Evolutionary conservation across 2,329 filamentous ascomycete species (phyloP).

Genomic region (Colletotrichum tabaci): DNA sequence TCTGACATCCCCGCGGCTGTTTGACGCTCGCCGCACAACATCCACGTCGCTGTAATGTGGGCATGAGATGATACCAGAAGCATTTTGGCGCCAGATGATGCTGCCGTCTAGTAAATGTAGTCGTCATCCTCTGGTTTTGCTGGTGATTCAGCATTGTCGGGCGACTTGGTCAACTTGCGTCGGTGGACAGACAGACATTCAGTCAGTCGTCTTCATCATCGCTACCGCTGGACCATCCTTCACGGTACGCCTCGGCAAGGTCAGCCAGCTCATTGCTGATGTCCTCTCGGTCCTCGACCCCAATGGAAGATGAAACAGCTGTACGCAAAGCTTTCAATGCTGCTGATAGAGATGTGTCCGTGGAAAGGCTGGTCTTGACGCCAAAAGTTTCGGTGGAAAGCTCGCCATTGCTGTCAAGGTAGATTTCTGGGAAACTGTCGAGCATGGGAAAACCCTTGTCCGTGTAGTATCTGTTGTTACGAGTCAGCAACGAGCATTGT

Average conservation of each 20-base stretch:
- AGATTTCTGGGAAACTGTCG: slow-evolving; percentile 87
- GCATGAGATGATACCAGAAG: neutral
- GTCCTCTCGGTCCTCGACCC: slow-evolving; percentile 84
- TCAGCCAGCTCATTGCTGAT: slow-evolving; percentile 86
- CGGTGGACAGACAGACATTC: slow-evolving; percentile 48
- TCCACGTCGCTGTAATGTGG: neutral
- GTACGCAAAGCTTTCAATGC: slow-evolving; percentile 77
- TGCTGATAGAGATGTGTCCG: slow-evolving; percentile 80
- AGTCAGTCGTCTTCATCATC: slow-evolving; percentile 75
- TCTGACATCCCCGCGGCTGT: neutral
- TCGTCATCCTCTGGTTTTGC: neutral
- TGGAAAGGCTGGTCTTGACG: slow-evolving; percentile 75
- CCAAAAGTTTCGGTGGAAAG: slow-evolving; percentile 59
- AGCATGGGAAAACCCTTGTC: slow-evolving; percentile 80
- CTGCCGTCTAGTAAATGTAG: neutral
- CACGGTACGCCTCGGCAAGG: slow-evolving; percentile 89
- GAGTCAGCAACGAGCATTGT: neutral
- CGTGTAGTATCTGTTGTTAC: slow-evolving; percentile 62
- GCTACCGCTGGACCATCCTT: slow-evolving; percentile 86
- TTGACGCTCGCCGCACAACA: no score
- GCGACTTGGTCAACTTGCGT: no score
- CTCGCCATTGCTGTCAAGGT: slow-evolving; percentile 61
- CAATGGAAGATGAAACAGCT: slow-evolving; percentile 74
- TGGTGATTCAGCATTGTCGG: neutral
- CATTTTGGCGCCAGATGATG: neutral